phyloP scores from a whole-genome alignment of 2,329 filamentous ascomycete genomes.

The Alternaria consortialis region DNA sequence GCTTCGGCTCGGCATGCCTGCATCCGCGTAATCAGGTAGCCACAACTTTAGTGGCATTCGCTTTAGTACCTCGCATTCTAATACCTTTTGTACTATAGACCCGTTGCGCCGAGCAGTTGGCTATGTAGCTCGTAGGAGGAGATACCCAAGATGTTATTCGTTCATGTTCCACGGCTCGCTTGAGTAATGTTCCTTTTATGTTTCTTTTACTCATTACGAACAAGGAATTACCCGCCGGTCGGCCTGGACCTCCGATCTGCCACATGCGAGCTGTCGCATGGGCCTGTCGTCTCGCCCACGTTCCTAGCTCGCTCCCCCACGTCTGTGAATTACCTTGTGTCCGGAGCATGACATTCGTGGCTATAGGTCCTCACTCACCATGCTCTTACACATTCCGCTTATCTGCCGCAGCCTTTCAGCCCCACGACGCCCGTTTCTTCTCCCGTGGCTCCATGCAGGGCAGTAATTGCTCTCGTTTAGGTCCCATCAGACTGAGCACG shows the following conservation, averaged over 20 bases:
- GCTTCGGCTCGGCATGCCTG: constrained; percentile 80
- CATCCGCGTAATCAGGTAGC: constrained; percentile 36
- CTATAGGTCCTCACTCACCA: constrained; percentile 22
- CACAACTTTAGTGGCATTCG: constrained; percentile 19
- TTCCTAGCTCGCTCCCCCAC: constrained; percentile 16
- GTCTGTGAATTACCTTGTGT: constrained; percentile 11
- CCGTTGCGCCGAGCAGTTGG: constrained; percentile 33
- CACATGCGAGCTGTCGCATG: constrained; percentile 19
- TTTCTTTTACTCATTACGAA: constrained; percentile 29
- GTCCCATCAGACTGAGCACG: constrained; percentile 6
- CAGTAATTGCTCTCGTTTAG: constrained; percentile 24
- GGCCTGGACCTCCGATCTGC: constrained; percentile 6
- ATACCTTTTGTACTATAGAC: constrained; percentile 46
- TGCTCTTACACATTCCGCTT: constrained; percentile 29
- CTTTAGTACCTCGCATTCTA: constrained; percentile 33
- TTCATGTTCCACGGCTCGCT: constrained; percentile 14
- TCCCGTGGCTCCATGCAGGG: constrained; percentile 27
- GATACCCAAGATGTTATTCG: constrained; percentile 45
- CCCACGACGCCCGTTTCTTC: constrained; percentile 37
- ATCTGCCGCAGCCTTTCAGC: constrained; percentile 33
- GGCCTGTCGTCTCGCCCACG: constrained; percentile 28
- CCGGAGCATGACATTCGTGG: constrained; percentile 14
- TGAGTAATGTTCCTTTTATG: constrained; percentile 18
- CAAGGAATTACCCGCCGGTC: constrained; percentile 16
- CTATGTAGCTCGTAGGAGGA: constrained; percentile 42